Evolutionary conservation across 805 yeast genomes (phyloP), one percentile per base, ranked within the genome.

Genomic region (Metschnikowia kunwiensis): DNA sequence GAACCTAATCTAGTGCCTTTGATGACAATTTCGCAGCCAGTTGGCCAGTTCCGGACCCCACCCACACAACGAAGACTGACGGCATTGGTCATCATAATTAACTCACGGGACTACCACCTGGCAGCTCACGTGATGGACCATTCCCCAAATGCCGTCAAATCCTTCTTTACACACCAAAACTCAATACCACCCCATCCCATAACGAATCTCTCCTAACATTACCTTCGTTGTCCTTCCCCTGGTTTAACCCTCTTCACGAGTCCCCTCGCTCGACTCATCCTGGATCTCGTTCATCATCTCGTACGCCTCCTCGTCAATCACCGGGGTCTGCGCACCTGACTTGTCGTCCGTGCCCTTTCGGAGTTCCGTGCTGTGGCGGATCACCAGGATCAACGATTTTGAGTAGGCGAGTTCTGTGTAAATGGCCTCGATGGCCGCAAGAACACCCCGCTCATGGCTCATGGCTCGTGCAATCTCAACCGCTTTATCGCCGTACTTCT

Each of bases 391-490:
- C 47, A 83, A 57, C 23, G 72, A 75, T 42, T 74, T 67, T 1
- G 95, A 85, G 57, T 89, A 89, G 33, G 80, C 88, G 55, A 87
- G 55, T 50, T 86, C 86, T 1, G 77, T 68, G 58, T 89, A 91
- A n/a, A 91, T 83, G 7, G 77, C 64, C 36, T 78, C 79, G 27
- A 91, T 77, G 0, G 97, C 97, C 12, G 68, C 70, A 17, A 63
- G 63, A 5, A 88, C 96, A 2, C 97, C 97, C 51, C 82, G 66
- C 54, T 91, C 97, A n/a, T 63, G 58, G 8, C 74, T 59, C 38
- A 91, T 85, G 28, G 69, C 68, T 27, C 67, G 70, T 12, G 95
- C 86, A 12, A 86, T 63, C 9, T 59, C 60, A 28, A 61, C 63
- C 0, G 96, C 95, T 51, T 75, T 82, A 19, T 75, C 73, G n/a